Base-by-base conservation (phyloP, 1,284 basidiomycete species). In the Abortiporus biennis region DNA sequence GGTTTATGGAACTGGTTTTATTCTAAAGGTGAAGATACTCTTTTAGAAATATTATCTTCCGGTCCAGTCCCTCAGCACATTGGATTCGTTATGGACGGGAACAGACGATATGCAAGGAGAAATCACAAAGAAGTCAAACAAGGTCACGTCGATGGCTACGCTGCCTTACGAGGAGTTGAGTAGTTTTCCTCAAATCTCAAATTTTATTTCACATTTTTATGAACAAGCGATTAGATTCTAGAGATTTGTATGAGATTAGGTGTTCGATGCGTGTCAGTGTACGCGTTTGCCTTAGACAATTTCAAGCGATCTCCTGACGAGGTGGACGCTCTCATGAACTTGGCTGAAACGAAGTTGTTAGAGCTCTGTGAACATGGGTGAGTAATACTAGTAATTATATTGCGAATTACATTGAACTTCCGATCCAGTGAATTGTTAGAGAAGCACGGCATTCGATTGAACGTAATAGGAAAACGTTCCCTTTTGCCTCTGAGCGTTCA, bases 81-180 rank as follows among this genome's bases (percentile, higher is more conserved):
- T 32, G 94, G 89, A 2, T 95, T 99, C 59, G 87, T 97, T 27
- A 96, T 99, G 92, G 96, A 99, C 56, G 96, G 96, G 3, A 99
- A 99, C 62, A 72, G 96, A 40, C 74, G 96, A 4, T 97, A 90
- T 59, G 95, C 96, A 0, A 74, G 87, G n/a, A 69, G 62, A 49
- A 69, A 77, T 16, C 76, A 82, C 4, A 74, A 80, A 57, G 62
- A 74, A 23, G 74, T 90, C 6, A 66, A 71, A 24, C 70, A 89
- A 46, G 95, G 96, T 1, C 96, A 99, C 62, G 67, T 74, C 4
- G 83, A 85, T 37, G 96, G 96, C 0, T 98, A 93, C 60, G 66
- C 80, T 36, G 85, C 90, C 3, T 66, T 99, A 44, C 74, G 85
- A 54, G 67, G 82, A 63, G 93, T 95, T 54, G 52, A 83, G 68